phyloP scores from a whole-genome alignment of 257 asterid genomes.

The Nicotiana otophora region DNA sequence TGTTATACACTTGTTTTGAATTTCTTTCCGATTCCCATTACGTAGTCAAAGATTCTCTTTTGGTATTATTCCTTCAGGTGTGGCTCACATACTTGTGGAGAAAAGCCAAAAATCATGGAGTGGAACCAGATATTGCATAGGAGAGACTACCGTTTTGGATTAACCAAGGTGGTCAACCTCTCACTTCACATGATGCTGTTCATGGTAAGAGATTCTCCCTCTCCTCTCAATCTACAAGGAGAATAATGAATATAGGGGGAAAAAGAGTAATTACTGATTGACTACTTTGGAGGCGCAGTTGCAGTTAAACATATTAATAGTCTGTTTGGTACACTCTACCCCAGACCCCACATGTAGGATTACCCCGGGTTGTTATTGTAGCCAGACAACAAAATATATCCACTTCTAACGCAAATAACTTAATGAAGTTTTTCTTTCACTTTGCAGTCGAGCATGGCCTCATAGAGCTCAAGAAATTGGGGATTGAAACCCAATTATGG shows the following conservation, averaged over 20 bases:
- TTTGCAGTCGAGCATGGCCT: conserved; percentile 74
- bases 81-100: conserved; percentile 86
- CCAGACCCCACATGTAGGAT: no score
- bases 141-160: conserved; percentile 77
- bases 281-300: background rate
- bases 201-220: conserved; percentile 39
- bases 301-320: background rate
- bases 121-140: conserved; percentile 74
- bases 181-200: conserved; percentile 74
- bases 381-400: background rate
- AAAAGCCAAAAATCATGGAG: conserved; percentile 59
- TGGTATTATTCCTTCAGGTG: conserved; percentile 38
- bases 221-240: background rate
- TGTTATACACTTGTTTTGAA: background rate
- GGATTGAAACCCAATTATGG: conserved; percentile 77
- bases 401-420: background rate
- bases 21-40: background rate
- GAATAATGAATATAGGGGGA: background rate
- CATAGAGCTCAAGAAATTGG: conserved; percentile 74
- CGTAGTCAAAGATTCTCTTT: background rate
- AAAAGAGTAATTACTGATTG: background rate
- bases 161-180: conserved; percentile 40
- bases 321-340: no score
- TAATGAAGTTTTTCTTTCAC: background rate
- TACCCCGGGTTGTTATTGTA: no score